Percentiles rank a stretch among this genome's conserved stretches.
Conservation (phyloP, 176 grass and related monocot genomes). For the Eleusine coracana region DNA sequence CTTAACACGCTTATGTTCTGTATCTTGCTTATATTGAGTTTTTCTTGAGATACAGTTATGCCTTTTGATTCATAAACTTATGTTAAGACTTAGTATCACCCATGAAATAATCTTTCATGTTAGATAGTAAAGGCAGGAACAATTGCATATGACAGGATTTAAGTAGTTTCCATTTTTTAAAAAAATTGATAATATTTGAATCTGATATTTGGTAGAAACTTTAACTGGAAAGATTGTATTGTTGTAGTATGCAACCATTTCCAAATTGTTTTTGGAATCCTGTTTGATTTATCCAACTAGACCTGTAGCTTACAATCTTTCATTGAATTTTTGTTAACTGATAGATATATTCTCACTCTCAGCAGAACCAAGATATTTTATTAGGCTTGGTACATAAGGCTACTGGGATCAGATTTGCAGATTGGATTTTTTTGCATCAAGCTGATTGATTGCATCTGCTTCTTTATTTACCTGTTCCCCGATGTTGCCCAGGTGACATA, state of each 20-base stretch:
- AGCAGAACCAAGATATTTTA: constrained; percentile 63
- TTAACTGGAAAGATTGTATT: neutral
- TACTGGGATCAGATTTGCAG: constrained; percentile 49
- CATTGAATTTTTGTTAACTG: constrained; percentile 29
- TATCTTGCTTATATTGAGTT: constrained; percentile 1
- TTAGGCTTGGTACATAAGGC: constrained; percentile 63
- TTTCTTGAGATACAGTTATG: constrained; percentile 11
- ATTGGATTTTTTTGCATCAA: constrained; percentile 75
- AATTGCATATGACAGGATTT: constrained; percentile 19
- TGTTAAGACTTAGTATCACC: no score
- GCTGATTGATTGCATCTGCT: constrained; percentile 82
- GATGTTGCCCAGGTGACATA: constrained; percentile 68
- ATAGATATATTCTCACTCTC: constrained; percentile 43
- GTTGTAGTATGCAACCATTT: neutral
- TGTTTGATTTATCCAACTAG: neutral
- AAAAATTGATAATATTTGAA: neutral
- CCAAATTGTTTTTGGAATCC: neutral
- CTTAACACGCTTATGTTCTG: neutral
- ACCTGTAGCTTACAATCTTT: constrained; percentile 17
- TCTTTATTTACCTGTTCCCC: constrained; percentile 77
- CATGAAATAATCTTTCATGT: neutral
- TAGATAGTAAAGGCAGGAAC: neutral
- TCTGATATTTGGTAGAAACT: no score
- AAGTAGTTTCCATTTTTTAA: neutral
- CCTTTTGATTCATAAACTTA: neutral